Evolutionary conservation across 2,329 filamentous ascomycete species (phyloP).

Genomic region (Lecanosticta acicola): DNA sequence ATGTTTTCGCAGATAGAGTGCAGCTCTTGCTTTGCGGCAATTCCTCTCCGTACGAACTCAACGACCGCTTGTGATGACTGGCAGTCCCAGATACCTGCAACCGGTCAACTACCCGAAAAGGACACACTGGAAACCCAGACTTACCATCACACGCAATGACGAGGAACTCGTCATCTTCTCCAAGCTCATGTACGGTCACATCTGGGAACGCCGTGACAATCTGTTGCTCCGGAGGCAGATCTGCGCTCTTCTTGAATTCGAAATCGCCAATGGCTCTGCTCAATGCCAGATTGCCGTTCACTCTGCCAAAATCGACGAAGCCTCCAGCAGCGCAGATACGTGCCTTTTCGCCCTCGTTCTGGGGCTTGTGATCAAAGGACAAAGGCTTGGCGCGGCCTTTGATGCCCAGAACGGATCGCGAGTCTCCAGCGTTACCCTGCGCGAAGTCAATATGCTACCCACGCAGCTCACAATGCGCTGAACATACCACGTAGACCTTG

Average conservation of each 20-base stretch:
- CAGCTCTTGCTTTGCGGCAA: constrained; percentile 91
- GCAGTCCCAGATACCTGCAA: constrained; percentile 94
- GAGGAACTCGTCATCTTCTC: constrained; percentile 90
- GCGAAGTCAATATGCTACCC: constrained; percentile 14
- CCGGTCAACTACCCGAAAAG: constrained; percentile 16
- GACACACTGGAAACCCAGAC: constrained; percentile 32
- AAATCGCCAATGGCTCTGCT: constrained; percentile 98
- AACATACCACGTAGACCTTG: constrained; percentile 90
- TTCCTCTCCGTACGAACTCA: constrained; percentile 93
- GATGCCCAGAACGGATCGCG: constrained; percentile 86
- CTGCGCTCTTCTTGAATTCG: constrained; percentile 98
- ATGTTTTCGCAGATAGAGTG: constrained; percentile 98
- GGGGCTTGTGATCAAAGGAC: constrained; percentile 98
- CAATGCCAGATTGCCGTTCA: constrained; percentile 94
- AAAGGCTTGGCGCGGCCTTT: constrained; percentile 96
- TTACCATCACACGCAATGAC: constrained; percentile 88
- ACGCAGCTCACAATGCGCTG: neutral
- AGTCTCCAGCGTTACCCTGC: constrained; percentile 95
- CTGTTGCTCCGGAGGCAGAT: constrained; percentile 94
- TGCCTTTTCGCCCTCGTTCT: constrained; percentile 96
- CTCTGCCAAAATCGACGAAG: constrained; percentile 96
- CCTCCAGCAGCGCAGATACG: constrained; percentile 92
- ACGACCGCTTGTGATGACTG: constrained; percentile 96
- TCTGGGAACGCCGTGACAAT: constrained; percentile 97
- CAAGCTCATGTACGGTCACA: constrained; percentile 83